These are phyloP conservation scores for Trichoderma sp. DNA, from an alignment of 2,329 filamentous ascomycete species.

Conservation along the genomic window DNA sequence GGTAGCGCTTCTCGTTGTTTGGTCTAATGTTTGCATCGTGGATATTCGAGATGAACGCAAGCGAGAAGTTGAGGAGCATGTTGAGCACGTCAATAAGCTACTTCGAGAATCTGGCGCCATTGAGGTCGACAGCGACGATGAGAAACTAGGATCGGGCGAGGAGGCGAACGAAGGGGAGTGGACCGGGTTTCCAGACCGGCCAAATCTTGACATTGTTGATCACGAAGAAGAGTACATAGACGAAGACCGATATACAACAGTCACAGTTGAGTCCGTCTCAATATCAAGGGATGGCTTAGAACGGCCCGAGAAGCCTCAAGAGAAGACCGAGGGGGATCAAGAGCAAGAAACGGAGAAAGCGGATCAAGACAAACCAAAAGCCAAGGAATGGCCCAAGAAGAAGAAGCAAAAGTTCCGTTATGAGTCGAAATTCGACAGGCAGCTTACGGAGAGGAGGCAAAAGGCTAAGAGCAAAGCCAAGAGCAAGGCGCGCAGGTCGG, in stretches of 20 bases:
- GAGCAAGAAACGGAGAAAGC: constrained; percentile 32
- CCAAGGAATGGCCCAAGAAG: constrained; percentile 59
- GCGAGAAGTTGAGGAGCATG: constrained; percentile 77
- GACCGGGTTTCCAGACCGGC: constrained; percentile 62
- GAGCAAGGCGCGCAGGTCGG: constrained; percentile 42
- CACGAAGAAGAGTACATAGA: constrained; percentile 94
- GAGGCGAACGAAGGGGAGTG: constrained; percentile 59
- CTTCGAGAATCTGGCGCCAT: constrained; percentile 60
- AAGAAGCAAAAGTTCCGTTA: constrained; percentile 94
- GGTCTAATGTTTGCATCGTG: neutral
- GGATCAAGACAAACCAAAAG: constrained; percentile 35
- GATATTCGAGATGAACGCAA: constrained; percentile 75
- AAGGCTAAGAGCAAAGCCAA: constrained; percentile 67
- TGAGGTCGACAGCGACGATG: constrained; percentile 34
- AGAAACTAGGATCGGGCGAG: constrained; percentile 22
- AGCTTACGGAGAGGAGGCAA: constrained; percentile 69
- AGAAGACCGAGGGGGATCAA: constrained; percentile 41
- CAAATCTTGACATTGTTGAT: constrained; percentile 59
- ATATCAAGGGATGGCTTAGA: constrained; percentile 73
- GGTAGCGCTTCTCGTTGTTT: neutral
- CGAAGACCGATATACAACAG: constrained; percentile 93
- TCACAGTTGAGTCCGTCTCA: constrained; percentile 87
- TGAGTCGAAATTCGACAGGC: constrained; percentile 83
- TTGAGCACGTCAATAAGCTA: constrained; percentile 72
- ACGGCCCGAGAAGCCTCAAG: constrained; percentile 46